Conservation (phyloP, 768 basidiomycete genomes). For the Tylopilus sp. region DNA sequence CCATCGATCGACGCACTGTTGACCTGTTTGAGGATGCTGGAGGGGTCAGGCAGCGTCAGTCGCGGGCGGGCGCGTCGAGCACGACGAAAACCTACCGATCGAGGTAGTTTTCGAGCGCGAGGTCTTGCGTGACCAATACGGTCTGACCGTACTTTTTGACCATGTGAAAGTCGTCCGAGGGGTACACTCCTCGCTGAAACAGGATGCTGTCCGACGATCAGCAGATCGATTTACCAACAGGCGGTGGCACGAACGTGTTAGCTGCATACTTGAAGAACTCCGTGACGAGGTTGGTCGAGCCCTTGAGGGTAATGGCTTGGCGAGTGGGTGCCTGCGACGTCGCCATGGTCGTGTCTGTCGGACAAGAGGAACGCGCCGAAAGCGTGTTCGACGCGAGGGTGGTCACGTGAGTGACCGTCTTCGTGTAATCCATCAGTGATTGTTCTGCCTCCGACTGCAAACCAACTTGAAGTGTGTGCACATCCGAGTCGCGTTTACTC, state of each 20-base stretch:
- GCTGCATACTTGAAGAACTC: slow-evolving; percentile 99
- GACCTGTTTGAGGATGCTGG: slow-evolving; percentile 86
- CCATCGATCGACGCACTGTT: slow-evolving; percentile 58
- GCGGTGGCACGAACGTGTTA: slow-evolving; percentile 68
- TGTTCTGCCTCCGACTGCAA: too few relatives aligned
- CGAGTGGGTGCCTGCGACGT: slow-evolving; percentile 49
- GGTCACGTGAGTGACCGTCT: background rate
- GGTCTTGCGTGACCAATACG: slow-evolving; percentile 90
- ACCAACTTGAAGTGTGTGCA: too few relatives aligned
- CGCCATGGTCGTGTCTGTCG: slow-evolving; percentile 33
- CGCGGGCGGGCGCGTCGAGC: too few relatives aligned
- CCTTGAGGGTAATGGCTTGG: slow-evolving; percentile 91
- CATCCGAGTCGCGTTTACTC: background rate
- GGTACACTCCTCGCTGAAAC: slow-evolving; percentile 96
- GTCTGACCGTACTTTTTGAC: slow-evolving; percentile 99
- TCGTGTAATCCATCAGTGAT: too few relatives aligned
- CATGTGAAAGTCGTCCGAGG: slow-evolving; percentile 98
- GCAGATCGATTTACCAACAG: too few relatives aligned
- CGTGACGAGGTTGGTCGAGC: slow-evolving; percentile 88
- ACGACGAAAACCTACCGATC: slow-evolving; percentile 66
- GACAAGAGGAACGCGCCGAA: background rate
- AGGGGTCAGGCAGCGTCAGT: background rate
- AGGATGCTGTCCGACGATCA: slow-evolving; percentile 63
- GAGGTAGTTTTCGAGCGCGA: slow-evolving; percentile 91
- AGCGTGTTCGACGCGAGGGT: background rate